Evolutionary conservation across 352 stramenopile species (phyloP).

Genomic region (Elongisporangium anandrum): DNA sequence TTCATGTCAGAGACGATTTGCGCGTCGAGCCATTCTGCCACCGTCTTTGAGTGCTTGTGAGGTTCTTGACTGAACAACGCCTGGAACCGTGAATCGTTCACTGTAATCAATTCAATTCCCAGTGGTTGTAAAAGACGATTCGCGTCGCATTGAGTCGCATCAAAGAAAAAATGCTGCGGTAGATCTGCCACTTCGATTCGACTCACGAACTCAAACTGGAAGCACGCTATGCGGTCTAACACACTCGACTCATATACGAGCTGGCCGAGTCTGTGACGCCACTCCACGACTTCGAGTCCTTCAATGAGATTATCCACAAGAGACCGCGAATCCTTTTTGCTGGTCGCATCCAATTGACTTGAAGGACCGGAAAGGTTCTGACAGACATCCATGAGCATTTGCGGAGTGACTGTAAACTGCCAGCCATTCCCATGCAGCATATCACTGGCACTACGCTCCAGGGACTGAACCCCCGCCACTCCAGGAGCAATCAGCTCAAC

Average conservation of each 20-base stretch:
- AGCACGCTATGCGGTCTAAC: slow-evolving; percentile 34
- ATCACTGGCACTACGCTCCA: slow-evolving; percentile 22
- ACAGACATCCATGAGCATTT: slow-evolving; percentile 26
- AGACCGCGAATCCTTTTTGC: neutral
- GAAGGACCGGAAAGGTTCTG: slow-evolving; percentile 4
- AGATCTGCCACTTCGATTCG: slow-evolving; percentile 18
- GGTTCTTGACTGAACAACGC: neutral
- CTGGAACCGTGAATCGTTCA: neutral
- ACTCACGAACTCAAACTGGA: slow-evolving; percentile 35
- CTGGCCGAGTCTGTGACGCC: slow-evolving; percentile 27
- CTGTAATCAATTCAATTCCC: slow-evolving; percentile 11
- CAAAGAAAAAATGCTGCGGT: slow-evolving; percentile 23
- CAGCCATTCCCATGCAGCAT: slow-evolving; percentile 24
- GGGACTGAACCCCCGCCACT: slow-evolving; percentile 11
- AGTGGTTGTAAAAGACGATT: slow-evolving; percentile 11
- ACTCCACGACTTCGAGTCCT: slow-evolving; percentile 24
- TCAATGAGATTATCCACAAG: slow-evolving; percentile 12
- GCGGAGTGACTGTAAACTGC: slow-evolving; percentile 25
- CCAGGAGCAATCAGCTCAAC: slow-evolving; percentile 20
- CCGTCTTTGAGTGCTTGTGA: slow-evolving; percentile 16
- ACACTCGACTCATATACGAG: slow-evolving; percentile 37
- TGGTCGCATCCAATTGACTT: neutral
- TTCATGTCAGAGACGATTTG: slow-evolving; percentile 11
- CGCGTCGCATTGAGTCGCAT: slow-evolving; percentile 1
- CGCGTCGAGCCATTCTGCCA: slow-evolving; percentile 27